Conservation (phyloP, 2,329 filamentous ascomycete genomes). For the Xylaria hypoxylon region DNA sequence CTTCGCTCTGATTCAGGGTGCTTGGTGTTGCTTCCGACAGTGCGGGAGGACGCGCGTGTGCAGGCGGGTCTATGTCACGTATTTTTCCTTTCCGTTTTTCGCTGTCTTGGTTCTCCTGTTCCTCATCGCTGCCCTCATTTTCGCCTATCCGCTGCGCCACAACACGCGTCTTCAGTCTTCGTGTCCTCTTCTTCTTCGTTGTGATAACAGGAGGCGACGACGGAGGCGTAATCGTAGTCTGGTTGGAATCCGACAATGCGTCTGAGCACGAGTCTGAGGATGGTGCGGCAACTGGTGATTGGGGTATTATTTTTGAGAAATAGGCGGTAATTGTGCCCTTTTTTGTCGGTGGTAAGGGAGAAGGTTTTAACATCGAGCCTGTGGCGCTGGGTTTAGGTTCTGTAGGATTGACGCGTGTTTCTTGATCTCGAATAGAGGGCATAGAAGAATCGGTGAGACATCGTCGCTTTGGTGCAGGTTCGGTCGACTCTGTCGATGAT, state of each 20-base stretch:
- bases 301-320: slow-evolving; percentile 46
- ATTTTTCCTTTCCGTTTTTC: background rate
- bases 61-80: background rate
- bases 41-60: too few species aligned
- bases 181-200: slow-evolving; percentile 44
- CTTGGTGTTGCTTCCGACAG: slow-evolving; percentile 33
- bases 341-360: slow-evolving; percentile 33
- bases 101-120: slow-evolving; percentile 9
- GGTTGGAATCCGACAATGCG: slow-evolving; percentile 34
- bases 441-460: slow-evolving; percentile 30
- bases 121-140: slow-evolving; percentile 28
- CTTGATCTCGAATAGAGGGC: slow-evolving; percentile 1
- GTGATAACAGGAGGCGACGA: slow-evolving; percentile 46
- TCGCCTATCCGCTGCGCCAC: slow-evolving; percentile 30
- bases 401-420: background rate
- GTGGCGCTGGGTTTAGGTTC: background rate
- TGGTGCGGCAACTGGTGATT: slow-evolving; percentile 34
- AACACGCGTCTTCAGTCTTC: slow-evolving; percentile 52
- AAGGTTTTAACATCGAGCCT: background rate
- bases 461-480: slow-evolving; percentile 45
- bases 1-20: slow-evolving; percentile 31
- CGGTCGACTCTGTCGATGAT: slow-evolving; percentile 40
- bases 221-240: slow-evolving; percentile 48
- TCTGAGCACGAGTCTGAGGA: slow-evolving; percentile 41
- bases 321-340: slow-evolving; percentile 50